Evolutionary conservation across 306 rosid genomes (phyloP), one percentile per base, ranked within the genome.

Genomic region (Prunus mume): DNA sequence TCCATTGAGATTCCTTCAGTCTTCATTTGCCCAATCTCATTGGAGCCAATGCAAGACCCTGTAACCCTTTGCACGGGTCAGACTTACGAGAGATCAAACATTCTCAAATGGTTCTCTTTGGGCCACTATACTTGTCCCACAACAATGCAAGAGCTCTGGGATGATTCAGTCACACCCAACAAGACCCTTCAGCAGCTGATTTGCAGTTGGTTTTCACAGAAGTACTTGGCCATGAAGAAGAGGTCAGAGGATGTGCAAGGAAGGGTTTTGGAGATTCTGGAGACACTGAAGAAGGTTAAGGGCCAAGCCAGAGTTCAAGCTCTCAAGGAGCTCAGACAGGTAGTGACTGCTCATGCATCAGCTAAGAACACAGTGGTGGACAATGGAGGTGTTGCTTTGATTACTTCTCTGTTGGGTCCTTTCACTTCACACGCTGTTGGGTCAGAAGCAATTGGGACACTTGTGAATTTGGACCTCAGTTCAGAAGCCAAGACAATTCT

Each of bases 41-140:
- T 92, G 9, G 90, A 88, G 80, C 89, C 97, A 71, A 90, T 92
- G 97, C 83, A 50, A 76, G 96, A 92, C 79, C 93, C 97, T 0
- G 97, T 92, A 41, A 92, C 97, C 28, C 89, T 92, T 43, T 92
- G 96, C 87, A 92, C 97, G 5, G 96, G 97, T n/a, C 97, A 90
- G 79, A 92, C 97, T 30, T 92, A 92, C 1, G 97, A 90, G 82
- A 79, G 96, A 74, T 75, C 88, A 84, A 92, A 88, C 77, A 90
- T 92, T 45, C 84, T 85, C 71, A 92, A 81, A 80, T 92, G 97
- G 97, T 84, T 92, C 68, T 84, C 87, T 65, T 73, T 92, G 75
- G 97, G 97, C 14, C 96, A 92, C 63, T 81, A 62, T 10, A 90
- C 97, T 0, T 92, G 97, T 14, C 97, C 97, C 82, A 88, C 97